Conservation (phyloP, 169 alveolate genomes). For the Cryptosporidium parvum region DNA sequence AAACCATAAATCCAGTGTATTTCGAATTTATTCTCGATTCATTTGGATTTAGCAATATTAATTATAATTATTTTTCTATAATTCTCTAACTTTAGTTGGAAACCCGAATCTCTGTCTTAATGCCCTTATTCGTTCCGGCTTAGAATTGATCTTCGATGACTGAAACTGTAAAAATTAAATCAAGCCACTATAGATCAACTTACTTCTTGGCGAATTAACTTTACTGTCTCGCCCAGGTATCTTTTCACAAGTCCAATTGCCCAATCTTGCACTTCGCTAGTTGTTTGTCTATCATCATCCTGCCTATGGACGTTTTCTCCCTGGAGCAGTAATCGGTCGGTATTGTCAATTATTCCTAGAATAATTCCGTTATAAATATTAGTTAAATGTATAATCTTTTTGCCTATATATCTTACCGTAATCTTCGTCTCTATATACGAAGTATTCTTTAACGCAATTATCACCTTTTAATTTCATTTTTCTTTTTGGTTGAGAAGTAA, state of each 20-base stretch:
- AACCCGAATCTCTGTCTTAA: constrained; percentile 67
- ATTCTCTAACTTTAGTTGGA: constrained; percentile 50
- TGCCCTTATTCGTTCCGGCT: constrained; percentile 33
- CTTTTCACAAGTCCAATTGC: constrained; percentile 62
- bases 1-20: neutral
- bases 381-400: neutral
- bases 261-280: constrained; percentile 75
- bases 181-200: neutral
- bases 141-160: neutral
- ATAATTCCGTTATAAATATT: neutral
- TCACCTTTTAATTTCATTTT: constrained; percentile 42
- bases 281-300: constrained; percentile 73
- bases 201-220: constrained; percentile 54
- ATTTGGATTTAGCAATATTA: neutral
- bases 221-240: constrained; percentile 54
- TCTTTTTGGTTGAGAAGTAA: constrained; percentile 26
- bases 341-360: constrained; percentile 55
- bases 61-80: neutral
- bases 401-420: constrained; percentile 37
- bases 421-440: constrained; percentile 56
- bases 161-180: neutral
- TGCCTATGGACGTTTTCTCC: constrained; percentile 62
- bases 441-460: constrained; percentile 16
- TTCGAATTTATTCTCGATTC: neutral
- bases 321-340: constrained; percentile 18